Percentiles rank a stretch among this genome's conserved stretches.
These are phyloP conservation scores for Penicillium sp. DNA, from an alignment of 2,329 filamentous ascomycete species.

Conservation along the genomic window DNA sequence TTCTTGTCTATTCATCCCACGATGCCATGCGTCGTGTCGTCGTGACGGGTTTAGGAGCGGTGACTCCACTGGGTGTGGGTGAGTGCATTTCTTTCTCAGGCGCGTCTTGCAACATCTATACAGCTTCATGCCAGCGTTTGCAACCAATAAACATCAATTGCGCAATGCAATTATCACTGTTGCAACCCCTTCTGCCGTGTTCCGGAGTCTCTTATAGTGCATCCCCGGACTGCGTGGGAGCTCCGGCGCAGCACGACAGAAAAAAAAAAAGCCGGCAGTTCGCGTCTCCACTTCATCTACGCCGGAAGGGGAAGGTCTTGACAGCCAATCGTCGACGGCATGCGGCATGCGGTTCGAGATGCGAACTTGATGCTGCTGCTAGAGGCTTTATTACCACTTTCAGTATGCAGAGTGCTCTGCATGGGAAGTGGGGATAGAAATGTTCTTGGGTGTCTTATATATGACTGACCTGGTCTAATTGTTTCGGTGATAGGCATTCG, in stretches of 20 bases:
- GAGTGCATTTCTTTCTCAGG: slow-evolving; percentile 19
- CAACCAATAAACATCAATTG: no score
- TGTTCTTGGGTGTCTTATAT: no score
- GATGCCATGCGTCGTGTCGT: slow-evolving; percentile 63
- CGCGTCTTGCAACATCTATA: background rate
- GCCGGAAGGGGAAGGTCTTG: slow-evolving; percentile 34
- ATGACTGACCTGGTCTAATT: no score
- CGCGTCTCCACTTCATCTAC: slow-evolving; percentile 26
- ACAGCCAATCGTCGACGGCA: slow-evolving; percentile 21
- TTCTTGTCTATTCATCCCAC: background rate
- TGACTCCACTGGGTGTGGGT: slow-evolving; percentile 80
- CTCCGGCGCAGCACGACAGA: background rate
- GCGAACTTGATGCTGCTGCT: background rate
- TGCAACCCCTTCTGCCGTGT: no score
- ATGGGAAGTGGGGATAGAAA: no score
- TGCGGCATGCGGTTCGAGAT: background rate
- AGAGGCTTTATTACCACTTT: background rate
- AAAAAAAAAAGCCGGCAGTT: slow-evolving; percentile 4
- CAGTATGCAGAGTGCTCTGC: no score
- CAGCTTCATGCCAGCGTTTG: no score
- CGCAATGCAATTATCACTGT: no score
- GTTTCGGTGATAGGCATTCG: slow-evolving; percentile 55
- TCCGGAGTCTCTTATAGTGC: background rate
- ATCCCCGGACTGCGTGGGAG: slow-evolving; percentile 7
- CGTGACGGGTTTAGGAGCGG: slow-evolving; percentile 76